These are phyloP conservation scores for Excoecaria cochinchinensis DNA, from an alignment of 345 rosid genomes.

Conservation along the genomic window DNA sequence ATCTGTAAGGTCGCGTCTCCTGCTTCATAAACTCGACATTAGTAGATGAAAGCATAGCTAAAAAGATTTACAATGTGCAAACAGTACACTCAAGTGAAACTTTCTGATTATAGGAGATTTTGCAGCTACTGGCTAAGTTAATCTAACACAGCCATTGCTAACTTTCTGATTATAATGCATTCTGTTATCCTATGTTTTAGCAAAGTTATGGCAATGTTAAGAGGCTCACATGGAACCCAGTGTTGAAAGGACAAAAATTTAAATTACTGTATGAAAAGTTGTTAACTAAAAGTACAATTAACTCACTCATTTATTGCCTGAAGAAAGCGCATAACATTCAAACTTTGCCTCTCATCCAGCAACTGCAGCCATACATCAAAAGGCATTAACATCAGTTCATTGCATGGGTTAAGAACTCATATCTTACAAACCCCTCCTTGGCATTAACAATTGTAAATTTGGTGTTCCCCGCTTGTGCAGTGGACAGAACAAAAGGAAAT, in stretches of 20 bases:
- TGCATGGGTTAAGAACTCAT: not conserved
- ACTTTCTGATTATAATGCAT: no score
- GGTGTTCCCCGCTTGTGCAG: not conserved
- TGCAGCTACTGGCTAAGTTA: not conserved
- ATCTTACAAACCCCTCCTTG: not conserved
- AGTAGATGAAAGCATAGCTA: not conserved
- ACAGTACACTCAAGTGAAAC: not conserved
- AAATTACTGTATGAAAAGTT: not conserved
- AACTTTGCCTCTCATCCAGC: slow-evolving; percentile 62
- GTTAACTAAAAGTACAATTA: not conserved
- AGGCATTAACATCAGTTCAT: slow-evolving; percentile 7
- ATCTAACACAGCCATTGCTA: no score
- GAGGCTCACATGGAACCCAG: not conserved
- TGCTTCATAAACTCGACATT: slow-evolving; percentile 25
- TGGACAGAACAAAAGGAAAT: not conserved
- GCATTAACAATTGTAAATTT: no score
- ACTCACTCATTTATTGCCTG: slow-evolving; percentile 57
- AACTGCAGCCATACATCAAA: slow-evolving; percentile 35
- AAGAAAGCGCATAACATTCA: slow-evolving; percentile 60
- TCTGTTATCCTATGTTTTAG: not conserved
- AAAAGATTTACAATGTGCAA: not conserved
- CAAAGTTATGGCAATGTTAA: not conserved
- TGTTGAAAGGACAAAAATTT: not conserved
- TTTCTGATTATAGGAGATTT: not conserved
- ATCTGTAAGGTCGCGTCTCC: slow-evolving; percentile 58